phyloP scores from a whole-genome alignment of 371 early-diverging fungal genomes.

The Mortierella sp. region DNA sequence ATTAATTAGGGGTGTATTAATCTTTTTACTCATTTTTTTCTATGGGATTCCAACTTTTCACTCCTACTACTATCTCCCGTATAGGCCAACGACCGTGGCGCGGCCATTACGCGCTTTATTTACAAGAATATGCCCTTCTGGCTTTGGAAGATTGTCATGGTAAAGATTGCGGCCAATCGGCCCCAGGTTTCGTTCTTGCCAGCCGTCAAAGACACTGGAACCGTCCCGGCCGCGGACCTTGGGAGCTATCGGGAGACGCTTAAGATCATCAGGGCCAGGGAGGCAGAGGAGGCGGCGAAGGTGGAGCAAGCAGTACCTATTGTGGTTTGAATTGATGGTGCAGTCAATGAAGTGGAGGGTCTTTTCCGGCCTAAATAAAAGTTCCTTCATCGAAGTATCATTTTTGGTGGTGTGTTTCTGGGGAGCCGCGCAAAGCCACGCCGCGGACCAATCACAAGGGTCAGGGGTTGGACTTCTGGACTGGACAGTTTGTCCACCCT shows the following conservation, averaged over 20 bases:
- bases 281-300: not conserved
- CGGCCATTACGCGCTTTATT: not conserved
- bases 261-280: not conserved
- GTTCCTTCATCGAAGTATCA: too few species aligned
- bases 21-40: not conserved
- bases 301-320: not conserved
- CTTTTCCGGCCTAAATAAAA: too few species aligned
- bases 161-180: not conserved
- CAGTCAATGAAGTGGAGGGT: too few species aligned
- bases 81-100: too few species aligned
- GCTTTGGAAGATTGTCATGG: not conserved
- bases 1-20: not conserved
- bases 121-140: not conserved
- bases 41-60: too few species aligned
- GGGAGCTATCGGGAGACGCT: not conserved
- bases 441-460: too few species aligned
- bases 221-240: not conserved
- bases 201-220: not conserved
- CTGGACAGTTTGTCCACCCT: not conserved
- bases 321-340: not conserved
- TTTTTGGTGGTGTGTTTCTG: too few species aligned
- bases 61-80: too few species aligned
- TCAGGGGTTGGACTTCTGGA: too few species aligned
- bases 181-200: not conserved
- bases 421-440: too few species aligned